A percentile compares a stretch with the other conserved stretches of the same genome.
Conservation (phyloP, 306 rosid genomes). For the Malus orientalis region DNA sequence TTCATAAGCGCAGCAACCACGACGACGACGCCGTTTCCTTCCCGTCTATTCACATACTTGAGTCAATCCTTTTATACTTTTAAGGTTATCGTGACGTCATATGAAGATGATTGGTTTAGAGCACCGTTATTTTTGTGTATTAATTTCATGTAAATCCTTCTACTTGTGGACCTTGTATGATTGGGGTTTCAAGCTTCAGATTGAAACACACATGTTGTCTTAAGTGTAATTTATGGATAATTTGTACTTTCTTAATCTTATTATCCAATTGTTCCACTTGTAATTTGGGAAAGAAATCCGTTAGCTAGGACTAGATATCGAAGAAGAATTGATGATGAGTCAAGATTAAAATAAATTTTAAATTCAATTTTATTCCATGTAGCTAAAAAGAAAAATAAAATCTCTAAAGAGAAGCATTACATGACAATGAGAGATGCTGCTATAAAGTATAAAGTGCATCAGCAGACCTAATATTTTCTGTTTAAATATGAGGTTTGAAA, state of each 20-base stretch:
- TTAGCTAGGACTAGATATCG: fast-evolving
- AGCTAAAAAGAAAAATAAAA: too few relatives aligned
- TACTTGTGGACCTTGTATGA: background rate
- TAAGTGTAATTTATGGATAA: background rate
- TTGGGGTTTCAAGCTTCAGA: background rate
- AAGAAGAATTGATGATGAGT: too few relatives aligned
- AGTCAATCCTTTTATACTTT: background rate
- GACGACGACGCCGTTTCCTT: background rate
- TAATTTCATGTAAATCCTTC: too few relatives aligned
- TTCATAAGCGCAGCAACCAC: background rate
- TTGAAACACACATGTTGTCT: background rate
- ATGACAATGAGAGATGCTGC: too few relatives aligned
- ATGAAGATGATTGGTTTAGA: too few relatives aligned
- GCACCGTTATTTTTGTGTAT: background rate
- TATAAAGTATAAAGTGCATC: too few relatives aligned
- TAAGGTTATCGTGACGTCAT: background rate
- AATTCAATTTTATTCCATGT: too few relatives aligned
- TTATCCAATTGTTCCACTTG: background rate
- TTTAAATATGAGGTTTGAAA: too few relatives aligned
- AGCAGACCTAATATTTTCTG: too few relatives aligned
- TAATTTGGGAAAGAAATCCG: too few relatives aligned
- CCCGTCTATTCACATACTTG: background rate
- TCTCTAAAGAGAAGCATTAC: too few relatives aligned
- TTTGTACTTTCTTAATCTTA: background rate
- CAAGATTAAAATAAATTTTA: too few relatives aligned